Conservation (phyloP, 208 protist species). For the Wallacemonas sp. region DNA sequence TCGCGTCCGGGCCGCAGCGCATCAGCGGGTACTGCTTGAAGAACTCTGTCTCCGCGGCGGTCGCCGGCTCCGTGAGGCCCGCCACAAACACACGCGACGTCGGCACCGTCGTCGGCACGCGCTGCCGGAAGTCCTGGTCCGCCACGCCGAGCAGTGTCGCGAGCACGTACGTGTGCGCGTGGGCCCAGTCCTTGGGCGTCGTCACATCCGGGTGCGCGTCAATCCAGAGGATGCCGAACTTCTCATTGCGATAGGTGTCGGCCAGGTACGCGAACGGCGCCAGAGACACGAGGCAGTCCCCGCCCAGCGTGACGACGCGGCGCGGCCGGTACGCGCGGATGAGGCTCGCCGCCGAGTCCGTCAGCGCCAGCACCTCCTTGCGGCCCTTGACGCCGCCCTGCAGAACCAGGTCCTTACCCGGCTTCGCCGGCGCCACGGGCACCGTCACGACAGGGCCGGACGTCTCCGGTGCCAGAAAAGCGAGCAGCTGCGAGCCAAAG, state of each 20-base stretch:
- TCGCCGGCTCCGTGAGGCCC: slow-evolving; percentile 20
- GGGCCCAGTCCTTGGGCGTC: slow-evolving; percentile 23
- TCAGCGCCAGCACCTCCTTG: slow-evolving; percentile 19
- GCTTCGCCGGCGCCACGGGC: slow-evolving; percentile 7
- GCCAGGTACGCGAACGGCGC: slow-evolving; percentile 38
- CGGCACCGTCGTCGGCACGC: slow-evolving; percentile 21
- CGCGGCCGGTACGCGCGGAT: slow-evolving; percentile 23
- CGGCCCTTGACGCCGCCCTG: slow-evolving; percentile 21
- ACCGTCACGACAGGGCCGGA: slow-evolving; percentile 7
- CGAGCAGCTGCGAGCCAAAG: slow-evolving; percentile 31
- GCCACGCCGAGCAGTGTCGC: slow-evolving; percentile 22
- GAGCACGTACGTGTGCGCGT: slow-evolving; percentile 37
- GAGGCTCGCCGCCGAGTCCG: slow-evolving; percentile 13
- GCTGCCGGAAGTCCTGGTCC: slow-evolving; percentile 17
- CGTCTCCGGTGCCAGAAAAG: slow-evolving; percentile 23
- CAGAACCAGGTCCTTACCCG: slow-evolving; percentile 11
- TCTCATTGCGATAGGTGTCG: slow-evolving; percentile 18
- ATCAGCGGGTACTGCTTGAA: slow-evolving; percentile 19
- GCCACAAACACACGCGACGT: slow-evolving; percentile 23
- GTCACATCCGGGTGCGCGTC: slow-evolving; percentile 41
- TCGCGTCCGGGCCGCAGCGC: slow-evolving; percentile 20
- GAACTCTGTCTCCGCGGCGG: neutral
- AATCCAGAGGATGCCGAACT: slow-evolving; percentile 39
- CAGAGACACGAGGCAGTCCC: slow-evolving; percentile 37
- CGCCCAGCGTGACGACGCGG: slow-evolving; percentile 32